Conservation (phyloP, 208 protist genomes). For the Blechomonas ayalai region DNA sequence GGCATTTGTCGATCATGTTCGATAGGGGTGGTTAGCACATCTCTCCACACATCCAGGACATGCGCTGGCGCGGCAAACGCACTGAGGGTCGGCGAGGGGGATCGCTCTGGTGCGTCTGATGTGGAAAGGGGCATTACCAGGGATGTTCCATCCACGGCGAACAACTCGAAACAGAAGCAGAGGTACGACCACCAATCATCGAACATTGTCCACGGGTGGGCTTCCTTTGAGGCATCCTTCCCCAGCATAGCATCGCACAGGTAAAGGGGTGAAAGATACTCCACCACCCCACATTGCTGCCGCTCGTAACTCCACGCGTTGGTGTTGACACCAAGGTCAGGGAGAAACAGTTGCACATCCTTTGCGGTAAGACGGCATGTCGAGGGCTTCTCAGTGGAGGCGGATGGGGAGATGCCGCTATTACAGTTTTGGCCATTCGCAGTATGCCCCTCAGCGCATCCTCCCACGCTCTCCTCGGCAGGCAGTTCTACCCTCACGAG, state of each 20-base stretch:
- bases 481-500: conserved; percentile 52
- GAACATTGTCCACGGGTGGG: conserved; percentile 52
- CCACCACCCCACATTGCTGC: conserved; percentile 78
- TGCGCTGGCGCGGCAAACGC: conserved; percentile 43
- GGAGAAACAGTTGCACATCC: conserved; percentile 59
- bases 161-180: conserved; percentile 69
- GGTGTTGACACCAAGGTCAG: conserved; percentile 55
- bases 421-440: conserved; percentile 4
- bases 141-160: conserved; percentile 44
- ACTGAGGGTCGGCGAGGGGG: conserved; percentile 35
- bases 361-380: conserved; percentile 21
- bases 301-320: conserved; percentile 71
- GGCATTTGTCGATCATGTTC: neutral
- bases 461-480: neutral
- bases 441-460: neutral
- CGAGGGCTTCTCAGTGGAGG: neutral
- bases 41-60: conserved; percentile 55
- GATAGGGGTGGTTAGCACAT: conserved; percentile 25
- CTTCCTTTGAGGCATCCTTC: conserved; percentile 22
- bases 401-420: conserved; percentile 4
- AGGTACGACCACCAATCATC: conserved; percentile 84
- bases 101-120: conserved; percentile 7
- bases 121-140: conserved; percentile 30
- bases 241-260: conserved; percentile 59
- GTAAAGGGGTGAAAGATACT: conserved; percentile 74